Evolutionary conservation across 1,284 basidiomycete species (phyloP).

Genomic region (Boletellus dicymbophilus): DNA sequence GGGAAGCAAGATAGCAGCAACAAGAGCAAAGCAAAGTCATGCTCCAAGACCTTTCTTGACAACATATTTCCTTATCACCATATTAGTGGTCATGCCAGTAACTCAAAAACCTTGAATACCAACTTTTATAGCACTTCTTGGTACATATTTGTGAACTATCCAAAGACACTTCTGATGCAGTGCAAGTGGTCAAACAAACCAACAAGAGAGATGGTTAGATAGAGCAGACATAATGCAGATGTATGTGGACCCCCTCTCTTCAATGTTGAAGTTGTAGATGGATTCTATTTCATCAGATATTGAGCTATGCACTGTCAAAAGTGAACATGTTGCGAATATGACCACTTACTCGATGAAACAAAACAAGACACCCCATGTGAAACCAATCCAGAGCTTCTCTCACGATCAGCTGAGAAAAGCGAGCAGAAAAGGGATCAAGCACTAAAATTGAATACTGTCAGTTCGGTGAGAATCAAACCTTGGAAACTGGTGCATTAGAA

Average conservation of each 20-base stretch:
- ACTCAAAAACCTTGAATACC: slow-evolving; percentile 1
- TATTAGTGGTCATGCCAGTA: slow-evolving; percentile 14
- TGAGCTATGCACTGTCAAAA: slow-evolving; percentile 36
- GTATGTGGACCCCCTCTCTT: slow-evolving; percentile 53
- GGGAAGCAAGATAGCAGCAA: slow-evolving; percentile 54
- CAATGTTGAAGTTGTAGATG: slow-evolving; percentile 53
- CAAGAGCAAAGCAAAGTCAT: slow-evolving; percentile 57
- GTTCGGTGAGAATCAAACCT: slow-evolving; percentile 62
- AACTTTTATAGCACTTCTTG: slow-evolving; percentile 53
- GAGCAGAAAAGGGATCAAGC: slow-evolving; percentile 26
- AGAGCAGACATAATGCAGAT: slow-evolving; percentile 43
- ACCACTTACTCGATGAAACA: slow-evolving; percentile 48
- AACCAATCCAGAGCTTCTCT: slow-evolving; percentile 56
- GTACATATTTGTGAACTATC: slow-evolving; percentile 32
- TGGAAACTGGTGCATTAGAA: slow-evolving; percentile 7
- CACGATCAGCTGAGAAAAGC: slow-evolving; percentile 4
- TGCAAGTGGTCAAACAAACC: slow-evolving; percentile 1
- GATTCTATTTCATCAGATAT: slow-evolving; percentile 50
- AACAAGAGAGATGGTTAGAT: slow-evolving; percentile 7
- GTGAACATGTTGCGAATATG: background rate
- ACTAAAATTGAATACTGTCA: slow-evolving; percentile 58
- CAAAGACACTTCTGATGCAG: slow-evolving; percentile 31
- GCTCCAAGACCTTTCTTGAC: slow-evolving; percentile 60
- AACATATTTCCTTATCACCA: slow-evolving; percentile 29
- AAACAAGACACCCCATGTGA: slow-evolving; percentile 66